These are phyloP conservation scores for Pestalotiopsis sp. DNA, from an alignment of 2,329 filamentous ascomycete species.

Conservation along the genomic window DNA sequence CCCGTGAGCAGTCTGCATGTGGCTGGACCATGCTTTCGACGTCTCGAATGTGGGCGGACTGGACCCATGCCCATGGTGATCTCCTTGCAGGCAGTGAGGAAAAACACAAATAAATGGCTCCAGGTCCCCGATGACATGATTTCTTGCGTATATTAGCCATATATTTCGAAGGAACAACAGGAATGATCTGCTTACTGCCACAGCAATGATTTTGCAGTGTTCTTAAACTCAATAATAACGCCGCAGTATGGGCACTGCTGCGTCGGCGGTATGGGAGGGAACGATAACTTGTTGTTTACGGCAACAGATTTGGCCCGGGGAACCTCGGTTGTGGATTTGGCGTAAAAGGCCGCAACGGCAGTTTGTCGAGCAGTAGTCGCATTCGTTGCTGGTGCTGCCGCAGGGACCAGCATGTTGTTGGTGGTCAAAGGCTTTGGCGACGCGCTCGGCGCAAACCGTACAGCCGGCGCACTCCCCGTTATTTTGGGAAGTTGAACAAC, in stretches of 20 bases:
- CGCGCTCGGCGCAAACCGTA: background rate
- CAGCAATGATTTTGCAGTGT: constrained; percentile 13
- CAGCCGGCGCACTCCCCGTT: background rate
- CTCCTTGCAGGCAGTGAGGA: constrained; percentile 13
- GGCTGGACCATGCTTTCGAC: constrained; percentile 22
- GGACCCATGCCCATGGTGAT: constrained; percentile 11
- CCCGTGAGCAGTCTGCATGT: constrained; percentile 29
- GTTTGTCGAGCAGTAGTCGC: constrained; percentile 26
- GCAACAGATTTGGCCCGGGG: constrained; percentile 23
- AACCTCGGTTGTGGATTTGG: constrained; percentile 18
- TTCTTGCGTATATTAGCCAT: constrained; percentile 12
- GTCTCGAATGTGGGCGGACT: constrained; percentile 22
- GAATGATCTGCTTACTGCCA: constrained; percentile 17
- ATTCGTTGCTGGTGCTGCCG: constrained; percentile 19
- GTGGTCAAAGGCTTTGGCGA: constrained; percentile 7
- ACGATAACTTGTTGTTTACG: constrained; percentile 23
- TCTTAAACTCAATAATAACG: constrained; percentile 21
- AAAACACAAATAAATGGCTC: constrained; percentile 22
- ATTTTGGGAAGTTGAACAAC: background rate
- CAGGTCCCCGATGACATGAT: constrained; percentile 22
- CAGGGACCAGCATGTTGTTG: constrained; percentile 9
- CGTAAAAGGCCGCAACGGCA: constrained; percentile 22
- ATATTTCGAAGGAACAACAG: constrained; percentile 10
- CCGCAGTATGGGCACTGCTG: constrained; percentile 23
- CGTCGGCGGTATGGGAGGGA: constrained; percentile 20